Evolutionary conservation across 352 stramenopile genomes (phyloP).

Genomic region (Elongisporangium anandrum): DNA sequence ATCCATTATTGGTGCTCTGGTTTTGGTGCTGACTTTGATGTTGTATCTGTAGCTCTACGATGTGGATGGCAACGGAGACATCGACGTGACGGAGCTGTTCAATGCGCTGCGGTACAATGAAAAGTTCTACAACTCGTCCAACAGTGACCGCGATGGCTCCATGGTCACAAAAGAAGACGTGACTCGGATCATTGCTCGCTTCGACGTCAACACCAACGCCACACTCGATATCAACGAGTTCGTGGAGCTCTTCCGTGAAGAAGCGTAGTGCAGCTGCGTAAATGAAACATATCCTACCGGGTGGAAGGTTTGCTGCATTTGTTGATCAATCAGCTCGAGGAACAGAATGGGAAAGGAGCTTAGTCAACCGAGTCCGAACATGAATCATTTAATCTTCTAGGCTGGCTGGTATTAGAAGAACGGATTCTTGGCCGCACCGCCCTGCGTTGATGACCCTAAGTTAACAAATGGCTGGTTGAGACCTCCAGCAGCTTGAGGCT

Average conservation of each 20-base stretch:
- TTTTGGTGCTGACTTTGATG: neutral
- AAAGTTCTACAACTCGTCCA: constrained; percentile 52
- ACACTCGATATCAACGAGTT: constrained; percentile 75
- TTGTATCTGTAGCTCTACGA: constrained; percentile 45
- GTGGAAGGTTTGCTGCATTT: too few relatives aligned
- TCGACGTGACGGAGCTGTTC: constrained; percentile 66
- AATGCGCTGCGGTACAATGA: constrained; percentile 67
- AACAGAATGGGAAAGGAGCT: too few relatives aligned
- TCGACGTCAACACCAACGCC: constrained; percentile 70
- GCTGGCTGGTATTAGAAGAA: constrained; percentile 29
- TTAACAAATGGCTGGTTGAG: constrained; percentile 81
- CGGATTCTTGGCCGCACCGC: constrained; percentile 24
- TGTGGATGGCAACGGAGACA: constrained; percentile 55
- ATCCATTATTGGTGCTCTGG: constrained; percentile 1
- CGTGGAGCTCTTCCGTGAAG: constrained; percentile 75
- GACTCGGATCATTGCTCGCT: constrained; percentile 65
- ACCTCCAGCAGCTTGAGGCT: constrained; percentile 37
- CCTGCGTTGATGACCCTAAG: constrained; percentile 30
- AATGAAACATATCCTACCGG: too few relatives aligned
- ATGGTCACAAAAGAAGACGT: constrained; percentile 59
- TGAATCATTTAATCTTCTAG: neutral
- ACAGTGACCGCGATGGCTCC: constrained; percentile 13
- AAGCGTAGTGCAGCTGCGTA: constrained; percentile 25
- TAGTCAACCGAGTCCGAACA: neutral
- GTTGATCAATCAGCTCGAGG: too few relatives aligned